Conservation (phyloP, 192 early-diverging fungal genomes). For the Coemansia sp. region DNA sequence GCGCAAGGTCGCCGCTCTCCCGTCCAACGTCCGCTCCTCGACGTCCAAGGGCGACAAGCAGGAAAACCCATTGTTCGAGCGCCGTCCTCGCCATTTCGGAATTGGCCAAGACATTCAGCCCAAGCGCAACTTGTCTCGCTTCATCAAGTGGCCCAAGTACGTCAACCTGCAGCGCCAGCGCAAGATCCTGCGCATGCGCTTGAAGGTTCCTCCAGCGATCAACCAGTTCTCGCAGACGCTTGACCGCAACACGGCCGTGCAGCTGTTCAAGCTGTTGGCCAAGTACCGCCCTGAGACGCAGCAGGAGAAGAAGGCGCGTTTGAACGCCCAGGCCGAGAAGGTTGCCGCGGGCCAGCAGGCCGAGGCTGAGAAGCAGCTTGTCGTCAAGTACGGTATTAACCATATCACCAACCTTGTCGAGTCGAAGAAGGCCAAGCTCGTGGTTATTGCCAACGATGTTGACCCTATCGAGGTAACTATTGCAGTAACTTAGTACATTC, state of each 20-base stretch:
- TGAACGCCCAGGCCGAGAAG: slow-evolving; percentile 81
- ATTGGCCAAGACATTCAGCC: slow-evolving; percentile 98
- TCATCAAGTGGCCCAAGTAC: slow-evolving; percentile 99
- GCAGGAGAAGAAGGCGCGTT: slow-evolving; percentile 93
- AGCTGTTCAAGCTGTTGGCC: slow-evolving; percentile 96
- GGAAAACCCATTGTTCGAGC: slow-evolving; percentile 90
- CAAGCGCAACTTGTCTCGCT: slow-evolving; percentile 91
- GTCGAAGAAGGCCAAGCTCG: slow-evolving; percentile 98
- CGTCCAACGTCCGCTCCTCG: slow-evolving; percentile 73
- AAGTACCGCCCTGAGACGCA: slow-evolving; percentile 99
- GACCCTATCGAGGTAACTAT: slow-evolving; percentile 90
- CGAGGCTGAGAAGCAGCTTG: slow-evolving; percentile 88
- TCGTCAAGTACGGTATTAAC: slow-evolving; percentile 99
- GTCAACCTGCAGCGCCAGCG: slow-evolving; percentile 98
- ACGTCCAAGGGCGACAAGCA: slow-evolving; percentile 64
- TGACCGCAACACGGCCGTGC: slow-evolving; percentile 98
- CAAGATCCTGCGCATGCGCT: slow-evolving; percentile 94
- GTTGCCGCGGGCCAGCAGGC: slow-evolving; percentile 87
- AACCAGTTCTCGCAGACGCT: slow-evolving; percentile 99
- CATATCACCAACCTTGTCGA: slow-evolving; percentile 98
- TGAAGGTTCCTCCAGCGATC: slow-evolving; percentile 99
- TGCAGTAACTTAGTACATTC: slow-evolving; percentile 27
- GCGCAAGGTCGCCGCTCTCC: slow-evolving; percentile 94
- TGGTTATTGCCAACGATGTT: slow-evolving; percentile 99
- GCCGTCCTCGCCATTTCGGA: slow-evolving; percentile 89